Conservation (phyloP, 345 rosid species). For the Moricandia moricandioides region DNA sequence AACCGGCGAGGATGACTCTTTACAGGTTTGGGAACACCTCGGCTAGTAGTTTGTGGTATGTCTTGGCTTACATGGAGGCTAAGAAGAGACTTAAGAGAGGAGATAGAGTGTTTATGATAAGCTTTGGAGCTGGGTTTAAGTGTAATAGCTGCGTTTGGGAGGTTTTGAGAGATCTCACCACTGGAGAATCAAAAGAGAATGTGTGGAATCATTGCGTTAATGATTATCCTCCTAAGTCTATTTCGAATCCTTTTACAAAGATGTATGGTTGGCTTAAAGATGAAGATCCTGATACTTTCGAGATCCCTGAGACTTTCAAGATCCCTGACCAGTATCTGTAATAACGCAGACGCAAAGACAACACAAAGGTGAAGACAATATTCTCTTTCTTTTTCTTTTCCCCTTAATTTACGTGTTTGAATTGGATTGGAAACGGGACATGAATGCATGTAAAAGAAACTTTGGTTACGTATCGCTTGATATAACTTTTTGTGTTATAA, state of each 20-base stretch:
- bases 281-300: constrained; percentile 73
- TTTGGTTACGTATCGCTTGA: constrained; percentile 8
- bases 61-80: constrained; percentile 79
- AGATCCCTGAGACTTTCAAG: constrained; percentile 59
- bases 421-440: constrained; percentile 2
- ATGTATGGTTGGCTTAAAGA: constrained; percentile 89
- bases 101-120: neutral
- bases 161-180: constrained; percentile 5
- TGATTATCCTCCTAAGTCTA: constrained; percentile 64
- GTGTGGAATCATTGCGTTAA: constrained; percentile 71
- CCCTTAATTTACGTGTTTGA: neutral
- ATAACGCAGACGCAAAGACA: constrained; percentile 22
- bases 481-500: constrained; percentile 15
- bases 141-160: neutral
- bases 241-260: constrained; percentile 73
- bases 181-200: constrained; percentile 45
- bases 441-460: constrained; percentile 21
- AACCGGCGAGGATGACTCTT: constrained; percentile 91
- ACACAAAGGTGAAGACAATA: constrained; percentile 31
- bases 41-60: constrained; percentile 91
- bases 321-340: constrained; percentile 44
- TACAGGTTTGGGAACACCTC: constrained; percentile 95
- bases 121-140: neutral
- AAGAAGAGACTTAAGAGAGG: neutral
- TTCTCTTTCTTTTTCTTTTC: constrained; percentile 5